Conservation (phyloP, 257 asterid genomes). For the Solanum pennellii region DNA sequence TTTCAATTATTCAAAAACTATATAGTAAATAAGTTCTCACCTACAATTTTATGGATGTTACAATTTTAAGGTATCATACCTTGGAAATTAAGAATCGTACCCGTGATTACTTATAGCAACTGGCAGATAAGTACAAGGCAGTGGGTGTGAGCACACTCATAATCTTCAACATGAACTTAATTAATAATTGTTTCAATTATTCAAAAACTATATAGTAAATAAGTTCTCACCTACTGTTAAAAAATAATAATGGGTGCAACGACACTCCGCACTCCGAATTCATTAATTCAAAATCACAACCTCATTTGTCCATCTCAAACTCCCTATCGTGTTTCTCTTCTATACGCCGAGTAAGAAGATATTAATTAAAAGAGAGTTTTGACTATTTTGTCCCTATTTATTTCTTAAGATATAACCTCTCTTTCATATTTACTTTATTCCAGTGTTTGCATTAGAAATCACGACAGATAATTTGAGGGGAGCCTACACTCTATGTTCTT, state of each 20-base stretch:
- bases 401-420: background rate
- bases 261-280: background rate
- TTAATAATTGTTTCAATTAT: background rate
- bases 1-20: too few species aligned
- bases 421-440: too few species aligned
- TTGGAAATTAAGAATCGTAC: background rate
- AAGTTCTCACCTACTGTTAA: background rate
- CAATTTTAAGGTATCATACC: background rate
- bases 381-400: background rate
- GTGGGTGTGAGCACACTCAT: background rate
- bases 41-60: background rate
- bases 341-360: too few species aligned
- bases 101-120: background rate
- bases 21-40: too few species aligned
- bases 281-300: background rate
- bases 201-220: background rate
- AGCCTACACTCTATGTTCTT: background rate
- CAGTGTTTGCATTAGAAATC: too few species aligned
- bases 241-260: background rate
- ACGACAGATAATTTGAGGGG: background rate
- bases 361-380: background rate
- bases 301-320: background rate
- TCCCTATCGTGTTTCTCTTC: background rate
- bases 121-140: background rate
- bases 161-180: background rate